These are phyloP conservation scores for Boletus bicolor DNA, from an alignment of 768 basidiomycete genomes.

Conservation along the genomic window DNA sequence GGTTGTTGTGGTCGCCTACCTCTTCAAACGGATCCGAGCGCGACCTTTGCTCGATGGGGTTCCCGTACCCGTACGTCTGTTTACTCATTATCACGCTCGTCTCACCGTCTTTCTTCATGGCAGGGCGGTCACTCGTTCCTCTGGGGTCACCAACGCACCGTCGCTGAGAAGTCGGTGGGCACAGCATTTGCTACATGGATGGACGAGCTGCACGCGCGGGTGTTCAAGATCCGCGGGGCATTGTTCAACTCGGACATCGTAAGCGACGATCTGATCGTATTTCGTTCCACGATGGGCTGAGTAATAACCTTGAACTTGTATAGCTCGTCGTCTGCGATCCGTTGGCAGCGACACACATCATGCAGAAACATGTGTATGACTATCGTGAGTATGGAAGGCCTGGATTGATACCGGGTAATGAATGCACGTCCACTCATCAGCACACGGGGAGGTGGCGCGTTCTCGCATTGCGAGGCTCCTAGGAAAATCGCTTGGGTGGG, in stretches of 20 bases:
- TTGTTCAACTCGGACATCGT: constrained; percentile 6
- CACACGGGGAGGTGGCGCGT: neutral
- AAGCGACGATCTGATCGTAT: neutral
- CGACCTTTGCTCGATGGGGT: neutral
- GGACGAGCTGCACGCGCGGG: constrained; percentile 1
- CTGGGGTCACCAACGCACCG: constrained; percentile 6
- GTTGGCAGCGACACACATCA: constrained; percentile 2
- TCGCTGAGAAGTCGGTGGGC: constrained; percentile 4
- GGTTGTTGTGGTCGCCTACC: neutral
- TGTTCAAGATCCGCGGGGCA: constrained; percentile 5
- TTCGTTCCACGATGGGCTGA: neutral
- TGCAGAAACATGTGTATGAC: constrained; percentile 8
- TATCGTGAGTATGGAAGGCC: constrained; percentile 1
- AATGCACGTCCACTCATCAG: neutral
- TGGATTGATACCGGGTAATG: neutral
- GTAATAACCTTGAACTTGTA: neutral
- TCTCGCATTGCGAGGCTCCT: constrained; percentile 4
- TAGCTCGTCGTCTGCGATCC: constrained; percentile 6
- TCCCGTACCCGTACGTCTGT: constrained; percentile 2
- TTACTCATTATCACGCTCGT: neutral
- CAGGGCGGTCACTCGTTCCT: neutral
- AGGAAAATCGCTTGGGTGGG: constrained; percentile 7
- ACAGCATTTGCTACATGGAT: neutral
- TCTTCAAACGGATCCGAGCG: neutral
- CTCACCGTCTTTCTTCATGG: neutral